Conservation (phyloP, 148 eudicot species). For the Cornus controversa region DNA sequence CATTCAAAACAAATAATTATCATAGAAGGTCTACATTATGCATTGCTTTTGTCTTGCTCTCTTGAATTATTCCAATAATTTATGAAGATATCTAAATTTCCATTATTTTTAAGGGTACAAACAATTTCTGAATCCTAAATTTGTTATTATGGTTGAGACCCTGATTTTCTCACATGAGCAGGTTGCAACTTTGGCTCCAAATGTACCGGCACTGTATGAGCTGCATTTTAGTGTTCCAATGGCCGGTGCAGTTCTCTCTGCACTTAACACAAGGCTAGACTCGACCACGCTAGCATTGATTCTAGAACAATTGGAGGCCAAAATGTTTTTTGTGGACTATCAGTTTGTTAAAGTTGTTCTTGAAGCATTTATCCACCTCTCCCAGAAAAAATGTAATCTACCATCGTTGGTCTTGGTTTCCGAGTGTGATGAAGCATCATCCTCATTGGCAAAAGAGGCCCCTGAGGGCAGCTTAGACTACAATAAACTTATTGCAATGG, state of each 20-base stretch:
- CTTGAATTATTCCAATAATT: too few relatives aligned
- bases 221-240: constrained; percentile 42
- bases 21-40: too few relatives aligned
- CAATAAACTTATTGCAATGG: constrained; percentile 23
- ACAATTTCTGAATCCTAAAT: not conserved
- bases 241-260: constrained; percentile 35
- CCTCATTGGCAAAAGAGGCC: not conserved
- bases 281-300: constrained; percentile 5
- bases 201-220: constrained; percentile 36
- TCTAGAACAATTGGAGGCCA: constrained; percentile 29
- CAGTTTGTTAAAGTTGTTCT: constrained; percentile 22
- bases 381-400: constrained; percentile 1
- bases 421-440: not conserved
- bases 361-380: constrained; percentile 7
- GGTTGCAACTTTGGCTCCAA: constrained; percentile 36
- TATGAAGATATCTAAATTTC: too few relatives aligned
- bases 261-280: constrained; percentile 31
- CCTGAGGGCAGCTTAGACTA: constrained; percentile 15
- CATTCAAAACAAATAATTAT: too few relatives aligned
- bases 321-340: constrained; percentile 30
- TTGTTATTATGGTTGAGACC: not conserved
- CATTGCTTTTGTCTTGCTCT: too few relatives aligned
- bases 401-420: constrained; percentile 21
- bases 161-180: not conserved
- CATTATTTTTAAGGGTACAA: too few relatives aligned